phyloP scores from a whole-genome alignment of 2,329 filamentous ascomycete genomes.

The Fusarium oxysporum region DNA sequence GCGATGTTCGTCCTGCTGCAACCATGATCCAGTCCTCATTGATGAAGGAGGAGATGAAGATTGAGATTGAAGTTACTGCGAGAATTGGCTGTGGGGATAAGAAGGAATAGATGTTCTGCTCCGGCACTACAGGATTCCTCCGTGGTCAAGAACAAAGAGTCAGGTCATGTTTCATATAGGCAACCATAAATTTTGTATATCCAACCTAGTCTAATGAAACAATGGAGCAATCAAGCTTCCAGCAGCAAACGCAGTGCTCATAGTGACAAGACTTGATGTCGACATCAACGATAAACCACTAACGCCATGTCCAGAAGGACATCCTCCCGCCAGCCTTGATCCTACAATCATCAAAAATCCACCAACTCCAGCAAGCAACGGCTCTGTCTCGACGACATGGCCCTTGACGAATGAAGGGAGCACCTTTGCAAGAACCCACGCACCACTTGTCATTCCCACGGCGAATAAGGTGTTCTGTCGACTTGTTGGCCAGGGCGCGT shows the following conservation, averaged over 20 bases:
- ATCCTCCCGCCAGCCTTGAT: constrained; percentile 72
- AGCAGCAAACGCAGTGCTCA: constrained; percentile 67
- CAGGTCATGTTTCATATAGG: background rate
- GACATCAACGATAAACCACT: constrained; percentile 73
- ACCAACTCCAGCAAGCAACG: constrained; percentile 60
- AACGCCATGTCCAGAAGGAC: constrained; percentile 76
- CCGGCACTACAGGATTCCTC: no score
- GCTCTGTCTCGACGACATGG: constrained; percentile 49
- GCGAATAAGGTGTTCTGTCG: constrained; percentile 64
- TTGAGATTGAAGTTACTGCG: constrained; percentile 59
- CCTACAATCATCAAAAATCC: constrained; percentile 70
- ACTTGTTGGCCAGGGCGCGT: constrained; percentile 49
- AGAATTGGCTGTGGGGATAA: constrained; percentile 44
- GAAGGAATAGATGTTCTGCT: background rate
- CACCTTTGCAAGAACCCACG: constrained; percentile 52
- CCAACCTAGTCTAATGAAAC: constrained; percentile 35
- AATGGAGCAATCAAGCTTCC: constrained; percentile 53
- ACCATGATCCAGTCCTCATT: constrained; percentile 64
- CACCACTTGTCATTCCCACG: constrained; percentile 61
- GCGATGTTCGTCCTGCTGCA: constrained; percentile 62
- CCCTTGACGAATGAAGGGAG: constrained; percentile 48
- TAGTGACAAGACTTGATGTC: constrained; percentile 70
- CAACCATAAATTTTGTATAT: background rate
- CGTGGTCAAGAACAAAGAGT: background rate
- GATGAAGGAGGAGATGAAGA: constrained; percentile 62